A percentile compares a stretch with the other conserved stretches of the same genome.
Evolutionary conservation across 164 flowering plant species (phyloP).

Genomic region (Amborella trichopoda): DNA sequence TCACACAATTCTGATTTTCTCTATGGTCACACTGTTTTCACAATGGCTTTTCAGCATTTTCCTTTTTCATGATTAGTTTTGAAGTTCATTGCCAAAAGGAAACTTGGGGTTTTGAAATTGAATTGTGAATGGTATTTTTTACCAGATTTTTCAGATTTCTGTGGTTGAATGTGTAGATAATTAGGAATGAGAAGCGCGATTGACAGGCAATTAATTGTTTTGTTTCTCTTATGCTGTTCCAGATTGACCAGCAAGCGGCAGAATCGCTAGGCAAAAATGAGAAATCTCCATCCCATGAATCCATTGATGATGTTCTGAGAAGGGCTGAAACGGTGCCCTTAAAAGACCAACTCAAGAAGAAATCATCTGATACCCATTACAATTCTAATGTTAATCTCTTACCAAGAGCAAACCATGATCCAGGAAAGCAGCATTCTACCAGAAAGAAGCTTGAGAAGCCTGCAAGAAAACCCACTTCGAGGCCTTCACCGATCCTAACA

Average conservation of each 20-base stretch:
- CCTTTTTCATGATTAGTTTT: not conserved
- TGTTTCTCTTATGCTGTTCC: not conserved
- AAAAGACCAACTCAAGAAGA: constrained; percentile 85
- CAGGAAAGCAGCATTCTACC: not conserved
- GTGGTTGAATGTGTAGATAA: not conserved
- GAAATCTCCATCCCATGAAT: constrained; percentile 18
- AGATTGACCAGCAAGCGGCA: constrained; percentile 98
- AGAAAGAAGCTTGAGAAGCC: too few species aligned
- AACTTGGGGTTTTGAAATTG: constrained; percentile 3
- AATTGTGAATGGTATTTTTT: not conserved
- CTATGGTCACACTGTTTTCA: not conserved
- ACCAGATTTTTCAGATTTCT: not conserved
- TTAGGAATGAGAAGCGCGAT: not conserved
- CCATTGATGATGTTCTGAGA: constrained; percentile 9
- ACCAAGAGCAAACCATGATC: not conserved
- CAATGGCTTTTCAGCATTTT: not conserved
- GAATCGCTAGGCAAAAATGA: constrained; percentile 70
- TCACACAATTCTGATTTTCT: not conserved
- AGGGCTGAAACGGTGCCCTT: constrained; percentile 37
- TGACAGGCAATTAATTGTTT: not conserved
- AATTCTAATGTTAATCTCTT: too few species aligned
- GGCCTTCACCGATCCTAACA: constrained; percentile 17
- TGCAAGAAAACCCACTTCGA: constrained; percentile 6
- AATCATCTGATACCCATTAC: constrained; percentile 14
- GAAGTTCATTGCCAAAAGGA: not conserved